These are phyloP conservation scores for Phytophthora nicotianae DNA, from an alignment of 352 stramenopile species.

Conservation along the genomic window DNA sequence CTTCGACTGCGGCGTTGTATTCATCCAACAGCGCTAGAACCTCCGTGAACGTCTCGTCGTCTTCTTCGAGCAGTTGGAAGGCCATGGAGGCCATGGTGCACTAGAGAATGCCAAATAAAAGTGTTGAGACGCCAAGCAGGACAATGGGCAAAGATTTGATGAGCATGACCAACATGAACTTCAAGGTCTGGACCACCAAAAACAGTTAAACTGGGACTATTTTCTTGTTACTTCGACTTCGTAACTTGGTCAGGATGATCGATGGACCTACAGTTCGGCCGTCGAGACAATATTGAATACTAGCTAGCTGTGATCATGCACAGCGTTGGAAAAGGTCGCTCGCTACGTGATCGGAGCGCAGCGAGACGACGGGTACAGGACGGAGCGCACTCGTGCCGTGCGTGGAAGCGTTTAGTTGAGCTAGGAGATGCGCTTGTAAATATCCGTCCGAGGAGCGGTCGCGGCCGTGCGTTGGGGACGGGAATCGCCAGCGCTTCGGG, in stretches of 20 bases:
- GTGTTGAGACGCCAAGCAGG: conserved; percentile 3
- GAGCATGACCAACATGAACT: not conserved
- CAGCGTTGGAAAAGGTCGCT: conserved; percentile 34
- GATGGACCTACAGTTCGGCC: conserved; percentile 28
- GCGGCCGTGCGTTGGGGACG: conserved; percentile 17
- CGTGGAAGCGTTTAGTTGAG: conserved; percentile 13
- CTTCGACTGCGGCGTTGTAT: conserved; percentile 18
- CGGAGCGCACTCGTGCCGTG: conserved; percentile 18
- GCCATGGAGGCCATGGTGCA: not conserved
- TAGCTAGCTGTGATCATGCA: conserved; percentile 21
- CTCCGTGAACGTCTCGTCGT: conserved; percentile 35
- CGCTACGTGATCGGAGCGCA: conserved; percentile 27
- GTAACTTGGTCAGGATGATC: conserved; percentile 27
- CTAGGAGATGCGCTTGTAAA: conserved; percentile 15
- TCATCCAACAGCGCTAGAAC: conserved; percentile 38
- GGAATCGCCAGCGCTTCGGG: conserved; percentile 26
- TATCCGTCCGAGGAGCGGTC: conserved; percentile 20
- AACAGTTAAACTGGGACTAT: not conserved
- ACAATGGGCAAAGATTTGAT: conserved; percentile 1
- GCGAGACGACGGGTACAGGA: conserved; percentile 14
- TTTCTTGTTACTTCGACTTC: conserved; percentile 33
- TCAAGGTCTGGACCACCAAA: not conserved
- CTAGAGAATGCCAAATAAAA: not conserved
- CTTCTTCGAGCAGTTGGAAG: conserved; percentile 26
- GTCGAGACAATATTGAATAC: conserved; percentile 25